Evolutionary conservation across 768 basidiomycete species (phyloP), one percentile per base, ranked within the genome.

Genomic region (Galerina sulciceps): DNA sequence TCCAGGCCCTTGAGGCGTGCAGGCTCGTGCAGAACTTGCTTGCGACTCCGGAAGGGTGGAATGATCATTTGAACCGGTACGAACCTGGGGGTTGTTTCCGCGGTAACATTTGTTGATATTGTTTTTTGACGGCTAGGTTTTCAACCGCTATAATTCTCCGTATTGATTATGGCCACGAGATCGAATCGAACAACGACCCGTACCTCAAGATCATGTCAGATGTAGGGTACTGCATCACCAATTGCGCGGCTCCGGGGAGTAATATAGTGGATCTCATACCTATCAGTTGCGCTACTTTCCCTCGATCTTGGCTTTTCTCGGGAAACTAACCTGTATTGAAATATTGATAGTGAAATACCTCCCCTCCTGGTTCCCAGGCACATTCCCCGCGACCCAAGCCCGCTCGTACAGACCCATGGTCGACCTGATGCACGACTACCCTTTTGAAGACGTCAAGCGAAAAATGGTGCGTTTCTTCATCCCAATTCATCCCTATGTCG

Each of bases 301-400:
- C 20, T 58, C 13, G 46, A 38, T 57, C 23, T 41, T n/a, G n/a
- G n/a, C 37, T 42, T 22, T 47, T 49, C 37, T 13, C 26, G 17
- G 14, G 26, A 10, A 10, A 34, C 43, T n/a, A 13, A 51, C 31
- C n/a, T 11, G 8, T 6, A 53, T 40, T 4, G 18, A 54, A 4
- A 15, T 53, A 18, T 23, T 48, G 55, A 10, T 51, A 87, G 86
- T 87, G 63, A 74, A 75, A 45, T 70, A 85, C 60, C 66, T 86
- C 36, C 86, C 86, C 17, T 71, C 74, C 14, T 87, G 86, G 86
- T 76, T 85, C 59, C 86, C 86, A 17, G 85, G 85, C 26, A 84
- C 85, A 20, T 73, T 69, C 14, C 87, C 86, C 73, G 80, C 83
- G 63, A 67, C 63, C 57, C 79, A 72, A 62, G 86, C 85, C 0